A percentile compares a stretch with the other conserved stretches of the same genome.
These are phyloP conservation scores for Erigeron canadensis DNA, from an alignment of 129 eudicot species.

Conservation along the genomic window DNA sequence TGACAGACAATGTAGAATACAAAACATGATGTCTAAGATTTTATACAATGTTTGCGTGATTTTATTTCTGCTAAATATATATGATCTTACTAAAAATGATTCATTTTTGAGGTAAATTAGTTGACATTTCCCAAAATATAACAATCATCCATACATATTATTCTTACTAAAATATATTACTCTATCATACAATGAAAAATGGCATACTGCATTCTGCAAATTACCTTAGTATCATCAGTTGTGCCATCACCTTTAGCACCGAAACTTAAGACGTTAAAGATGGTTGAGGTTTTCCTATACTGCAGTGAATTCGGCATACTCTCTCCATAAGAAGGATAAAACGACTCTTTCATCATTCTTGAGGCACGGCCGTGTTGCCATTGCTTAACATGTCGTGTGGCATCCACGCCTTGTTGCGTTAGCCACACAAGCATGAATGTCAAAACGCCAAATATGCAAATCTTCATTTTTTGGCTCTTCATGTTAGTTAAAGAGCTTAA, in stretches of 20 bases:
- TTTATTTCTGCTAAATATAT: too few relatives aligned
- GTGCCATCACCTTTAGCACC: conserved; percentile 74
- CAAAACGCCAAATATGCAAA: conserved; percentile 17
- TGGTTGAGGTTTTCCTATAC: conserved; percentile 20
- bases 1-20: too few relatives aligned
- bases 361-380: conserved; percentile 14
- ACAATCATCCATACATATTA: too few relatives aligned
- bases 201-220: not conserved
- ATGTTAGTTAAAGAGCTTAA: conserved; percentile 16
- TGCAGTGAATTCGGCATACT: conserved; percentile 17
- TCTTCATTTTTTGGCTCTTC: conserved; percentile 21
- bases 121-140: too few relatives aligned
- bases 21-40: too few relatives aligned
- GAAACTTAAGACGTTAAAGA: conserved; percentile 48
- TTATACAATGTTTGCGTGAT: too few relatives aligned
- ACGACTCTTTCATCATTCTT: conserved; percentile 23
- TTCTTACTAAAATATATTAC: too few relatives aligned
- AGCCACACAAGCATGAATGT: conserved; percentile 31
- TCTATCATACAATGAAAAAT: not conserved
- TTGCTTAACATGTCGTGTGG: conserved; percentile 25
- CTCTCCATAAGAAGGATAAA: conserved; percentile 30
- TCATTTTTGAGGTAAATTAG: too few relatives aligned
- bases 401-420: conserved; percentile 19
- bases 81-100: too few relatives aligned
- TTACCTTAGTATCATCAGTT: conserved; percentile 57